phyloP scores from a whole-genome alignment of 148 eudicot species.

The Chenopodium formosanum region DNA sequence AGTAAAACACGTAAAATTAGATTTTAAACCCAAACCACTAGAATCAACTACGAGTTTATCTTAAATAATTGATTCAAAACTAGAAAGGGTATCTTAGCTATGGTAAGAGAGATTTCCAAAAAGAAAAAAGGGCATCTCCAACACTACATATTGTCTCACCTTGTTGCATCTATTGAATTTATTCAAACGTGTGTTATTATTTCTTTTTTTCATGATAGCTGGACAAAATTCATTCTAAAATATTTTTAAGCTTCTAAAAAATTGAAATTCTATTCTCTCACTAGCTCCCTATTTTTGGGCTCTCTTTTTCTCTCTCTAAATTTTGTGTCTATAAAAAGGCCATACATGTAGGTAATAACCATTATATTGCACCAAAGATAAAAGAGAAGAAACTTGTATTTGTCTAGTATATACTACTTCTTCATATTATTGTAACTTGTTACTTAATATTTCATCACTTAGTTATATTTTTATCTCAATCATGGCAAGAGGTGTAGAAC shows the following conservation, averaged over 20 bases:
- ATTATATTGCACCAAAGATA: constrained; percentile 18
- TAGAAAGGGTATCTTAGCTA: constrained; percentile 3
- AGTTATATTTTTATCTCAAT: neutral
- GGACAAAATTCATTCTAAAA: neutral
- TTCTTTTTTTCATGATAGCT: neutral
- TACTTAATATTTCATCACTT: neutral
- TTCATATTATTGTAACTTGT: neutral
- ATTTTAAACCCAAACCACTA: no score
- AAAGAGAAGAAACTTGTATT: neutral
- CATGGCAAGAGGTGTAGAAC: constrained; percentile 68
- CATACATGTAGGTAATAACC: constrained; percentile 21
- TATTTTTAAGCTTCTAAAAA: neutral
- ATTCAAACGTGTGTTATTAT: constrained; percentile 20
- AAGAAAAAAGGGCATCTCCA: constrained; percentile 19
- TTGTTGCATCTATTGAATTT: constrained; percentile 10
- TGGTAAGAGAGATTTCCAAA: neutral
- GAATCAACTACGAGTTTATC: neutral
- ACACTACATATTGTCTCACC: constrained; percentile 22
- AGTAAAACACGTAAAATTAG: no score
- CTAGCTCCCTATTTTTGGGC: neutral
- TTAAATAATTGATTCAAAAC: neutral
- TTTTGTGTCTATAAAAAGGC: constrained; percentile 28
- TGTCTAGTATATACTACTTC: neutral
- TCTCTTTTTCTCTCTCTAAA: neutral
- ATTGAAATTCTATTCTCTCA: neutral